Evolutionary conservation across 768 basidiomycete species (phyloP), one percentile per base, ranked within the genome.

Genomic region (Suillus occidentalis): DNA sequence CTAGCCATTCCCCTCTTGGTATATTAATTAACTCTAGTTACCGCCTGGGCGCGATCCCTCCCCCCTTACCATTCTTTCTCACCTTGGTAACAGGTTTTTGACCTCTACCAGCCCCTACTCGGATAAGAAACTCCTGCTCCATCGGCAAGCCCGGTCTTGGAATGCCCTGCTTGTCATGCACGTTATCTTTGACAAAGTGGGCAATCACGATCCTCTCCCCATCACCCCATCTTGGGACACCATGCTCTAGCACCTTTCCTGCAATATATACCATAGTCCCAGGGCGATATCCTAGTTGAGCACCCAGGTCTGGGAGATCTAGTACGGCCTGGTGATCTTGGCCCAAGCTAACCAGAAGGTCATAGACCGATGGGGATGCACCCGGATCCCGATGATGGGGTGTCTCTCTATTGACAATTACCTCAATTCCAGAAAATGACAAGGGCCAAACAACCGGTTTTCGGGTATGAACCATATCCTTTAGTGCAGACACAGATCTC

Each of bases 331-430:
- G 9, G 5, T 39, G 13, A 5, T 4, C 43, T 42, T 52, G 14
- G 1, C 63, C 63, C 6, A 64, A 18, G 47, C 63, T 64, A 40
- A 64, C 47, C 25, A 64, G 25, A 22, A 59, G 47, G 40, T 64
- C 58, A n/a, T 47, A 60, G 40, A 49, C 22, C 13, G 63, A 43
- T 28, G 63, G 28, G 0, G 49, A 58, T 12, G 40, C 45, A 8
- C 43, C 50, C 6, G n/a, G 20, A 53, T 65, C 64, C 4, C 9
- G 16, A 22, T 61, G 60, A 6, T 10, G 3, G 25, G 59, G 64
- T 1, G 31, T 65, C 20, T 42, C 9, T 45, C 42, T 13, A 20
- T 65, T 65, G 60, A 60, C 37, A 22, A 65, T 65, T 8, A 65
- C 39, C 18, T 61, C 52, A 3, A 61, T 53, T 31, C 60, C 64